Evolutionary conservation across 2,329 filamentous ascomycete species (phyloP), one percentile per base, ranked within the genome.

Genomic region (Cordyceps cicadae): DNA sequence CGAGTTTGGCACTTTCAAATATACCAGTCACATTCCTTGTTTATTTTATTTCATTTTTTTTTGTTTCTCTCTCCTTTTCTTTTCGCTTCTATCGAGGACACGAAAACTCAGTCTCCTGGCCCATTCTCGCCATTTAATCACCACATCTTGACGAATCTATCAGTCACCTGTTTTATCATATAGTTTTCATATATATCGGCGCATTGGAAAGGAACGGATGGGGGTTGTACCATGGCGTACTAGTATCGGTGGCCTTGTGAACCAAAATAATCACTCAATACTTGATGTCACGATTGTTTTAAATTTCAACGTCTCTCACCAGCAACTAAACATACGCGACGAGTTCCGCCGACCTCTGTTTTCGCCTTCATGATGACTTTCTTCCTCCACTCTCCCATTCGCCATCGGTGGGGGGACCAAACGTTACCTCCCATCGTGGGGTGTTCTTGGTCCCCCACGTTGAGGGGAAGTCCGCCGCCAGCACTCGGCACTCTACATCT

Each of bases 351-450:
- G 1, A 29, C 29, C 5, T 29, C 7, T 29, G 29, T 6, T 29
- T 29, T 6, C 26, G 26, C 11, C 19, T 8, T n/a, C n/a, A n/a
- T 7, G 29, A n/a, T 6, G 26, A 29, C 7, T 29, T 8, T 8
- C 29, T 29, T 29, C 29, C 14, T 45, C 37, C 52, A 17, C 21
- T 34, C n/a, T 3, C 7, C 11, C 3, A 19, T 19, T 17, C 34
- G n/a, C 34, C n/a, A 14, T 59, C 14, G 29, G 57, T 59, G 49
- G 57, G 57, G 50, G 26, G 57, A 29, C 29, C 57, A 14, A 46
- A 59, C 57, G 57, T 59, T 54, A 59, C 57, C 17, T 59, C 39
- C 49, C 15, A 8, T 54, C 49, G 29, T 54, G 41, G 57, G 29
- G 50, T 52, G 24, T 24, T 34, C 48, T 43, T 52, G n/a, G 41